Evolutionary conservation across 2,329 filamentous ascomycete species (phyloP), one percentile per base, ranked within the genome.

Genomic region (Verticillium isaacii): DNA sequence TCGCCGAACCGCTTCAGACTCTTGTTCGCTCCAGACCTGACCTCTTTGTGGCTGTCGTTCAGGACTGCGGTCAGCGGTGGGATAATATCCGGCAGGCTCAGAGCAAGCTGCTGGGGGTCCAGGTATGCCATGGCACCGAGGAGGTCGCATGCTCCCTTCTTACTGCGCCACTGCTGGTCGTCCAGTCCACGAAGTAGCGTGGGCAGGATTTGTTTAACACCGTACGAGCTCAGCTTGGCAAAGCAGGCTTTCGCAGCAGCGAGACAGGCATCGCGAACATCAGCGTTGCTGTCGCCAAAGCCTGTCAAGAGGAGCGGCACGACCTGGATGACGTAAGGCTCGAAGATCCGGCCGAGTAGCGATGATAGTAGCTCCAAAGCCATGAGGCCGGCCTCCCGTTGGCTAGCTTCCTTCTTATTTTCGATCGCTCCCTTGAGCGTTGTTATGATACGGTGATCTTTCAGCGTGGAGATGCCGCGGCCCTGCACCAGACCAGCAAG

Each of bases 61-160:
- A 99, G 80, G 3, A 98, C 95, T 56, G 90, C 88, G 1, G 96
- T 98, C 62, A 99, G 82, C 17, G 96, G 94, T 32, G 96, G 95
- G 67, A 99, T 99, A 68, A 99, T 99, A 61, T 96, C 93, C 2
- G 95, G 95, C 69, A 99, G 80, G 73, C 93, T 98, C 68, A 90
- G 85, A 1, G 95, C 93, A 19, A 99, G 85, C 74, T 99, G 95
- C 67, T 97, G 91, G 8, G 96, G 94, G 73, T 98, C 95, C 36
- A 99, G 85, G 73, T 99, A 99, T 5, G 95, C 96, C 95, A 99
- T 99, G 65, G 95, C 95, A 73, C 95, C 95, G 15, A 99, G 84
- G 32, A 97, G 88, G 73, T 99, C 95, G 72, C 95, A 99, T 60
- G 95, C 95, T 68, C 96, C 95, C 79, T 96, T 97, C 78, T 99